Evolutionary conservation across 2,329 filamentous ascomycete genomes (phyloP).

Genomic region (Xenoacremonium recifei): DNA sequence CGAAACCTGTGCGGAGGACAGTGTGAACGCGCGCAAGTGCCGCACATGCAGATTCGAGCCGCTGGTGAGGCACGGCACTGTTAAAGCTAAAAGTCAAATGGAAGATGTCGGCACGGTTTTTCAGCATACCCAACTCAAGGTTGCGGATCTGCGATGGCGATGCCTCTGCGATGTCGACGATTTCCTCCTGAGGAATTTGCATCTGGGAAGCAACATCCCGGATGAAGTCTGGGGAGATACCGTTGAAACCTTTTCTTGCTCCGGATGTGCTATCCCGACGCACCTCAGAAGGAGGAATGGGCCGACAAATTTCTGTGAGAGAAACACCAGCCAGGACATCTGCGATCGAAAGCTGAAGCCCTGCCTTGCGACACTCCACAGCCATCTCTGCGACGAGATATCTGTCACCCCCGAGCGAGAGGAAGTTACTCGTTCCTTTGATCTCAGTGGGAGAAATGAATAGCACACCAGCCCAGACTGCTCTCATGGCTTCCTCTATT

Average conservation of each 20-base stretch:
- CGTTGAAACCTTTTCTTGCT: slow-evolving; percentile 2
- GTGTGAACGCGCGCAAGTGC: slow-evolving; percentile 45
- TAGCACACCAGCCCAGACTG: slow-evolving; percentile 47
- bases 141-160: slow-evolving; percentile 46
- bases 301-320: slow-evolving; percentile 46
- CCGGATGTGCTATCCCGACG: slow-evolving; percentile 1
- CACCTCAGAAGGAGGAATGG: slow-evolving; percentile 17
- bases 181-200: slow-evolving; percentile 38
- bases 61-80: slow-evolving; percentile 39
- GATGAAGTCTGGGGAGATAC: slow-evolving; percentile 35
- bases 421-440: slow-evolving; percentile 42
- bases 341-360: slow-evolving; percentile 39
- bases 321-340: slow-evolving; percentile 41
- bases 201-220: slow-evolving; percentile 43
- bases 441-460: slow-evolving; percentile 39
- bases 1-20: slow-evolving; percentile 55
- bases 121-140: slow-evolving; percentile 48
- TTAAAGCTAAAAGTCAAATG: slow-evolving; percentile 49
- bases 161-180: slow-evolving; percentile 49
- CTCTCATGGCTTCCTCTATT: slow-evolving; percentile 46
- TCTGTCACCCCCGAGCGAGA: slow-evolving; percentile 45
- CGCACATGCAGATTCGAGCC: slow-evolving; percentile 46
- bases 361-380: slow-evolving; percentile 41
- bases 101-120: slow-evolving; percentile 42
- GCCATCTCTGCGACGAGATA: slow-evolving; percentile 45